Percentiles rank a stretch among this genome's conserved stretches.
These are phyloP conservation scores for Phytophthora sp. DNA, from an alignment of 352 stramenopile species.

Conservation along the genomic window DNA sequence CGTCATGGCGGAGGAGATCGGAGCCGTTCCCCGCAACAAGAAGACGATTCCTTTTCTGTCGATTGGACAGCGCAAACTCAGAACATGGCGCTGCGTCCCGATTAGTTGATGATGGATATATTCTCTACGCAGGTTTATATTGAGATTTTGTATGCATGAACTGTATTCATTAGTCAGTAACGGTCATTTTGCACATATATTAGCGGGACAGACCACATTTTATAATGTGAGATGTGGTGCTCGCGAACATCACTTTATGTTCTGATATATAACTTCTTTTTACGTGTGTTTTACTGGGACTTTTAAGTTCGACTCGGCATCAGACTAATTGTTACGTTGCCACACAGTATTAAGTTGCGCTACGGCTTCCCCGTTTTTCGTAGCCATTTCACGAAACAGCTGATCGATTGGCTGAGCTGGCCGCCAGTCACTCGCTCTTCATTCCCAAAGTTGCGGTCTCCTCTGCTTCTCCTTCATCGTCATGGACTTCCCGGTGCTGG, in stretches of 20 bases:
- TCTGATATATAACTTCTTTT: too few relatives aligned
- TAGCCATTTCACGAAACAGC: conserved; percentile 37
- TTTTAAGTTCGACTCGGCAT: too few relatives aligned
- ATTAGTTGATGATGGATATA: conserved; percentile 4
- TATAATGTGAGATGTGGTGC: too few relatives aligned
- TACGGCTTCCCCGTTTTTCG: conserved; percentile 22
- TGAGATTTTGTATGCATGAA: neutral
- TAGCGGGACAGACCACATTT: neutral
- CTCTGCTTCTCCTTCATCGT: neutral
- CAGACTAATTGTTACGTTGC: too few relatives aligned
- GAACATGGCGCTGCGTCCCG: conserved; percentile 1
- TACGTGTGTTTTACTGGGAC: too few relatives aligned
- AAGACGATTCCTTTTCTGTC: too few relatives aligned
- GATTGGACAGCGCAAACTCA: conserved; percentile 30
- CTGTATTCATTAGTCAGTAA: conserved; percentile 16
- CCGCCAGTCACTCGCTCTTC: conserved; percentile 6
- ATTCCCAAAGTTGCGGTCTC: conserved; percentile 31
- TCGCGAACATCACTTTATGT: too few relatives aligned
- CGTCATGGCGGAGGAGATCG: conserved; percentile 21
- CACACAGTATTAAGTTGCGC: neutral
- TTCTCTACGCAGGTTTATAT: neutral
- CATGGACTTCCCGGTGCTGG: conserved; percentile 80
- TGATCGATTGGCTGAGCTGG: conserved; percentile 37
- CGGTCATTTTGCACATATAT: conserved; percentile 10
- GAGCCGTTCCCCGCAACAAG: conserved; percentile 5